Base-by-base conservation (phyloP, 495 filamentous ascomycete genomes). In the Penicillium coprophilum region DNA sequence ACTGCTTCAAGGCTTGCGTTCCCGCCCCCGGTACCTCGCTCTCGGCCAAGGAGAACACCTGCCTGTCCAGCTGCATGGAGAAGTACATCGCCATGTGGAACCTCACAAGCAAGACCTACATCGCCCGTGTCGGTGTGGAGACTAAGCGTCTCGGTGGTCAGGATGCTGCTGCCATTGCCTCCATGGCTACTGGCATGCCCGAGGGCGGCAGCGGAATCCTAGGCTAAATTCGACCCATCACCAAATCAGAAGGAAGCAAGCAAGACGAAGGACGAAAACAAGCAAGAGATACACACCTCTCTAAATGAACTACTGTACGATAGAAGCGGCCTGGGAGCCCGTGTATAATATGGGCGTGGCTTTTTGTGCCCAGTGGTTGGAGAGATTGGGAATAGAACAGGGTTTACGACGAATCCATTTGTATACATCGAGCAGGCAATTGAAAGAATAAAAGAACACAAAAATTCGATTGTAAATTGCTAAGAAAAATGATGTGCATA, bases 61-160 rank as follows among this genome's bases (percentile, higher is more conserved):
- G 94, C 81, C 81, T 93, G 56, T 87, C 87, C 7, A 75, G 80
- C 57, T 98, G 94, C 78, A 94, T 96, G 88, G 90, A 97, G 70
- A 98, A 98, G 77, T 98, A 98, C 79, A 96, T 97, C 81, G 74
- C 79, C 23, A 82, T 89, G 31, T 98, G 95, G 95, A 96, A 97
- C 71, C 77, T 80, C 53, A 88, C 96, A 55, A 91, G 85, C 72
- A 68, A 80, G 56, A 79, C 85, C 24, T 96, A 96, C 69, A 80
- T 96, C 59, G 65, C 65, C 46, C 81, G 90, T 63, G 80, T 96
- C 72, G 85, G 89, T 66, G 75, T 79, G 55, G 87, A 90, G 64
- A 67, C 60, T 31, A 78, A 74, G 71, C 74, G 63, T 19, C 55
- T 65, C 58, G 67, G 65, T 36, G 67, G 62, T 50, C 57, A 69